Evolutionary conservation across 2,329 filamentous ascomycete genomes (phyloP).

Genomic region (Neurospora sp.): DNA sequence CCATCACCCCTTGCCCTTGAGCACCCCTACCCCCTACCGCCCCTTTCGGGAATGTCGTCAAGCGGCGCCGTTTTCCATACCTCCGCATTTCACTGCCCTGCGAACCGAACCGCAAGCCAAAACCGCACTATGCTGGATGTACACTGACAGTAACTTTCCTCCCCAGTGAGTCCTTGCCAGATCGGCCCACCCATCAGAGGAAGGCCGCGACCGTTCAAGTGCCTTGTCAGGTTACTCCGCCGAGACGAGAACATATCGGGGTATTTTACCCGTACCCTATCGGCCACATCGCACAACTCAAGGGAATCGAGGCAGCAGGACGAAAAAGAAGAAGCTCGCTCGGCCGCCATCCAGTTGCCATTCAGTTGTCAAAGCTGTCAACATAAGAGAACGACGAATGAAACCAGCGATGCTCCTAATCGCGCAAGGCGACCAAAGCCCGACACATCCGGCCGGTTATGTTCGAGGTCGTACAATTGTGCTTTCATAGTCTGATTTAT

Average conservation of each 20-base stretch:
- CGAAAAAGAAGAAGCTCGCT: not conserved
- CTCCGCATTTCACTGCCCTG: conserved; percentile 14
- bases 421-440: not conserved
- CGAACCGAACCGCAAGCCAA: conserved; percentile 1
- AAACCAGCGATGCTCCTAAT: not conserved
- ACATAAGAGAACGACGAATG: not conserved
- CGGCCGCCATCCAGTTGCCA: not conserved
- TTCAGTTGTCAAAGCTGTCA: not conserved
- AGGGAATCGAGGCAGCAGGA: not conserved
- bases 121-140: not conserved
- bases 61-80: conserved; percentile 16
- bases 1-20: not conserved
- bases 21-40: not conserved
- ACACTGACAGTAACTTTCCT: not conserved
- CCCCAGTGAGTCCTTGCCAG: not conserved
- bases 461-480: not conserved
- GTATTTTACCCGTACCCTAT: not conserved
- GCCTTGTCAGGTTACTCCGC: not conserved
- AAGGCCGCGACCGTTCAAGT: not conserved
- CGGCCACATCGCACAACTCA: not conserved
- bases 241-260: not conserved
- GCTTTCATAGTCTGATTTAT: not conserved
- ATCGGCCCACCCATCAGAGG: not conserved
- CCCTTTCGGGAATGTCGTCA: conserved; percentile 20
- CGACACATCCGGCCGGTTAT: not conserved